A percentile compares a stretch with the other conserved stretches of the same genome.
Conservation (phyloP, 768 basidiomycete species). For the Podaxis rugospora region DNA sequence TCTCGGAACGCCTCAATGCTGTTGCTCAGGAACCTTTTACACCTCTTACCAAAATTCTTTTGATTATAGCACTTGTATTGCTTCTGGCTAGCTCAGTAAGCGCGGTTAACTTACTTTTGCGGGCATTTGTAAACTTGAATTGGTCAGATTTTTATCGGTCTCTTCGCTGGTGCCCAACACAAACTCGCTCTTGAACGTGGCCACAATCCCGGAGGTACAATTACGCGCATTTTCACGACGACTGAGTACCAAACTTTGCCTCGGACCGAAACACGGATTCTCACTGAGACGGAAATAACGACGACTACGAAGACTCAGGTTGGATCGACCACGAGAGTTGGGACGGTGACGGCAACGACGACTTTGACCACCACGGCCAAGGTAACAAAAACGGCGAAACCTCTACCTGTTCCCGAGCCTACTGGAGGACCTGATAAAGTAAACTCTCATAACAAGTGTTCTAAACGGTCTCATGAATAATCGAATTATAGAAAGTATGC, state of each 20-base stretch:
- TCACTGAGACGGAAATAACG: conserved; percentile 36
- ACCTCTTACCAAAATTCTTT: conserved; percentile 77
- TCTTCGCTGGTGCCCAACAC: conserved; percentile 88
- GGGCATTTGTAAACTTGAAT: not conserved
- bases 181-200: conserved; percentile 53
- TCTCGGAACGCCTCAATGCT: conserved; percentile 46
- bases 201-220: conserved; percentile 23
- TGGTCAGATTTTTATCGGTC: conserved; percentile 74
- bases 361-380: conserved; percentile 23
- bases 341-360: conserved; percentile 21
- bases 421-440: conserved; percentile 53
- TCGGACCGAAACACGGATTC: conserved; percentile 32
- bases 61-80: conserved; percentile 68
- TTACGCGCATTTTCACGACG: conserved; percentile 2
- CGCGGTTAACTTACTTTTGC: not conserved
- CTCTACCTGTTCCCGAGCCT: conserved; percentile 43
- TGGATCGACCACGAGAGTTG: conserved; percentile 15
- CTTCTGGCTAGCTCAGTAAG: conserved; percentile 70
- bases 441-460: conserved; percentile 7
- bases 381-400: conserved; percentile 29
- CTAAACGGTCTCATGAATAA: not conserved
- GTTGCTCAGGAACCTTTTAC: conserved; percentile 77
- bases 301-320: conserved; percentile 29
- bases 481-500: conserved; percentile 53
- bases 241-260: conserved; percentile 21